Base-by-base conservation (phyloP, 164 flowering plant genomes). In the Annona cherimola region DNA sequence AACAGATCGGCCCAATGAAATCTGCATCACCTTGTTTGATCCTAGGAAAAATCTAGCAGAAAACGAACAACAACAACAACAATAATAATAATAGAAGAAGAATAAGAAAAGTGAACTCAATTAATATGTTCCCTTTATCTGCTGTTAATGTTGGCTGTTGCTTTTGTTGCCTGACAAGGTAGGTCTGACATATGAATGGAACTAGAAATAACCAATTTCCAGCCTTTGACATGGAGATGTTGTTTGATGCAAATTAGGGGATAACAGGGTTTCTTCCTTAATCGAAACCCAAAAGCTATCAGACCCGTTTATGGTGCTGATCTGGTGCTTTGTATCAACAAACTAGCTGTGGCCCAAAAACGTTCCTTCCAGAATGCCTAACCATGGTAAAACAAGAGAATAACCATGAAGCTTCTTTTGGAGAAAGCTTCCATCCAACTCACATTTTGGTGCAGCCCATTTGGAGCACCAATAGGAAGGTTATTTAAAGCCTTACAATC, bases 21-120 rank as follows among this genome's bases (percentile, higher is more conserved):
- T 76, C 75, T 93, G 94, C 98, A 93, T 93, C 43, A 93, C 97
- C 82, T 93, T 93, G 83, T 93, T 93, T 55, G 97, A 90, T 6
- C 97, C 97, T 42, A 93, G 94, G 73, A 93, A 93, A 74, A 93
- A 93, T 75, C 97, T 93, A 81, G 39, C 55, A 78, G 20, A 66
- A 43, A 70, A 54, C 35, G 0, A 26, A 4, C 4, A 43, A 45
- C 63, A 61, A 61, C 63, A 8, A 54, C 3, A 1, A 54, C 59
- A 7, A 54, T 7, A 7, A 8, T 7, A 7, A 54, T 7, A 54
- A 16, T 16, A 54, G 59, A 19, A 19, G 1, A 60, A 60, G n/a
- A 4, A 60, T 4, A 61, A 61, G n/a, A 26, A 61, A 11, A n/a
- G 61, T 12, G 16, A 16, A 50, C 9, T 50, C 57, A 50, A 50